Base-by-base conservation (phyloP, 2,329 filamentous ascomycete genomes). In the Phialophora chinensis region DNA sequence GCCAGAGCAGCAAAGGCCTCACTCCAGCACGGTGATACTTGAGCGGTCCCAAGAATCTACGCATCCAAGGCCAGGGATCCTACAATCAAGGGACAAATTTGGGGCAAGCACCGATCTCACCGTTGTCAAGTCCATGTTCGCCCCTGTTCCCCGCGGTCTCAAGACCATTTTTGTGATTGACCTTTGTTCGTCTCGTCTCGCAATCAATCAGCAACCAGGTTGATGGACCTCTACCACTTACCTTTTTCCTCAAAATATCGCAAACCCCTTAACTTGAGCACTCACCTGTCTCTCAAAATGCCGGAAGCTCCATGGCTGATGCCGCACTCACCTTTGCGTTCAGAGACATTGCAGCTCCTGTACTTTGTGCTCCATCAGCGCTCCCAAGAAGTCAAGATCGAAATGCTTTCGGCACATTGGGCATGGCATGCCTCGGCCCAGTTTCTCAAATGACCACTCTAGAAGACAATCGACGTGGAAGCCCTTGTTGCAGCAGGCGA, bases 381-480 rank as follows among this genome's bases (percentile, higher is more conserved):
- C 3, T 12, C 49, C 49, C 20, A 52, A 29, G 49, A 52, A 52
- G 20, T 52, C 49, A 2, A 52, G 49, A 14, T 52, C 49, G 8
- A 52, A 27, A 10, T 14, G 6, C 23, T 12, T 52, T 10, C 49
- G 20, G 49, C 49, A 52, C 49, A 52, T 52, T 5, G 49, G 49
- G 25, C 49, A 52, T 0, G n/a, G 20, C 20, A 29, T 52, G 49
- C 20, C 49, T 23, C 14, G 20, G 20, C 2, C 10, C 2, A 52
- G 2, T 12, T 52, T 52, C 20, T 12, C 49, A 7, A 52, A 52
- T 1, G 11, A 52, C 20, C 49, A 25, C 20, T 52, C 49, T 6
- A 52, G 49, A 52, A 52, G 49, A 17, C 49, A 52, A 23, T 52
- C 49, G 14, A 29, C 25, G 7, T 52, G 49, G 25, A 52, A 52